These are phyloP conservation scores for Saturnispora diversa DNA, from an alignment of 805 yeast genomes.

Conservation along the genomic window DNA sequence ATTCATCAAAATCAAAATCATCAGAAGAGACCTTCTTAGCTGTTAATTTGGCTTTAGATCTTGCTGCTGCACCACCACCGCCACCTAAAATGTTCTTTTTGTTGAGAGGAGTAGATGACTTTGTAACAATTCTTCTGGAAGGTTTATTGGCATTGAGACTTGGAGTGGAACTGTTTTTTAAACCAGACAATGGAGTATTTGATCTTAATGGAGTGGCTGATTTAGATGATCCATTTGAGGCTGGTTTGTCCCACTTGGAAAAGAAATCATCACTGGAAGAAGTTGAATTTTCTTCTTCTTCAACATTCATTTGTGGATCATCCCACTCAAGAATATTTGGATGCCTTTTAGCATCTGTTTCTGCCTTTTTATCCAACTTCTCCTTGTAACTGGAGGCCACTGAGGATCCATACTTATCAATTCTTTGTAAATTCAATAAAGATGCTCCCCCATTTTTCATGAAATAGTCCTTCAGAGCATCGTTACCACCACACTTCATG, in stretches of 20 bases:
- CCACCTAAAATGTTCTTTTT: conserved; percentile 33
- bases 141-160: conserved; percentile 22
- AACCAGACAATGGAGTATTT: conserved; percentile 20
- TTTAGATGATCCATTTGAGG: conserved; percentile 39
- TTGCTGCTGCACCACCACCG: conserved; percentile 27
- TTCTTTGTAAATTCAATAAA: conserved; percentile 57
- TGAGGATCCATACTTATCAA: conserved; percentile 69
- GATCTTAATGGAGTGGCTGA: conserved; percentile 34
- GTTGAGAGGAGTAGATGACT: conserved; percentile 14
- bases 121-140: conserved; percentile 30
- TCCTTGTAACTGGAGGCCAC: conserved; percentile 77
- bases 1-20: conserved; percentile 50
- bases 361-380: conserved; percentile 63
- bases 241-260: conserved; percentile 84
- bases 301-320: conserved; percentile 31
- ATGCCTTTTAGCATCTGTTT: conserved; percentile 55
- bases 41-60: conserved; percentile 49
- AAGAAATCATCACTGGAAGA: conserved; percentile 77
- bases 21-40: conserved; percentile 47
- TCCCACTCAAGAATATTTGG: conserved; percentile 72
- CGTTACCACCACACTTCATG: conserved; percentile 92
- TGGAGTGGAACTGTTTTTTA: conserved; percentile 13
- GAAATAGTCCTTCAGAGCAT: conserved; percentile 74
- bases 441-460: conserved; percentile 79
- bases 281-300: conserved; percentile 40